Evolutionary conservation across 2,329 filamentous ascomycete genomes (phyloP), one percentile per base, ranked within the genome.

Genomic region (Cytospora leucostoma): DNA sequence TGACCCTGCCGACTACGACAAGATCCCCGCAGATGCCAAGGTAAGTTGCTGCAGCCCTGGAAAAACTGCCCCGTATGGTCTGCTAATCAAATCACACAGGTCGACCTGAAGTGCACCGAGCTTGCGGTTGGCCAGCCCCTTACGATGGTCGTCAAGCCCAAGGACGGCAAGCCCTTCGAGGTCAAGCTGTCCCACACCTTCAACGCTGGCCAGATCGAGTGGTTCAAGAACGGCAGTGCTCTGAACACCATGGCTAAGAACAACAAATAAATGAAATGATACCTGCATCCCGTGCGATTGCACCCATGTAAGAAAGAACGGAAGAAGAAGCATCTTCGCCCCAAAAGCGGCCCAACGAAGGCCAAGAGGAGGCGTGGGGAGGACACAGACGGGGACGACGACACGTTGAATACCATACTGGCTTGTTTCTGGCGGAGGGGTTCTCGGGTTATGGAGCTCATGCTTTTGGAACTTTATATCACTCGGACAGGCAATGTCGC

Each of bases 211-310:
- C 95, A 99, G 84, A 90, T 99, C 68, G 90, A 97, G 82, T 99
- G 95, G 95, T 99, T 99, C 79, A 93, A 93, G 86, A 96, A 98
- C 78, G 95, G 95, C 70, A 93, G 89, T 74, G 95, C 95, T 62
- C 85, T 99, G 70, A 99, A 99, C 88, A 97, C 93, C 72, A 99
- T 99, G 94, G 93, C 94, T 70, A 96, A 95, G 88, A 71, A 68
- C 71, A 77, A 70, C 75, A 75, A 70, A 69, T 65, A 68, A 65
- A 69, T 65, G 38, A 4, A 51, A 44, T 34, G 37, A 53, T 35
- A 55, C 38, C 32, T 50, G 35, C n/a, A 58, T 17, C 35, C 47
- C 49, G 59, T 27, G 47, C 27, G 11, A n/a, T 21, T 32, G 40
- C 56, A 56, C 40, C 4, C 49, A n/a, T 53, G 35, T 59, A 51